Conservation (phyloP, 1,284 basidiomycete genomes). For the Coniophora puteana region DNA sequence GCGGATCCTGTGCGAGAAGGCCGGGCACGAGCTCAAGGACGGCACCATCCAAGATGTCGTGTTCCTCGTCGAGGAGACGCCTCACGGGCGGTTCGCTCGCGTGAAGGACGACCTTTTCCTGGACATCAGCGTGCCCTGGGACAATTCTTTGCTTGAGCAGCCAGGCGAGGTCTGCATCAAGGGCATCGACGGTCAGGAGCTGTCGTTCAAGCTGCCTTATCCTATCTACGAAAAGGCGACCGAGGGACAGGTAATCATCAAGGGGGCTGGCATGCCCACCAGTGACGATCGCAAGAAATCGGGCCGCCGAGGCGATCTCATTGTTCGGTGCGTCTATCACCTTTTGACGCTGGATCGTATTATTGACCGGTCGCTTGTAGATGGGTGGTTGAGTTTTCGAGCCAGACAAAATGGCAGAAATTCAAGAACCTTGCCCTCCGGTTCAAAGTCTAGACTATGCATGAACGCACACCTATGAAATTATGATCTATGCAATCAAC, state of each 20-base stretch:
- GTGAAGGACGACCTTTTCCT: slow-evolving; percentile 71
- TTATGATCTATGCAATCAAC: no score
- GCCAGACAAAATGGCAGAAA: slow-evolving; percentile 28
- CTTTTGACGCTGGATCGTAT: slow-evolving; percentile 2
- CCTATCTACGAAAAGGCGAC: slow-evolving; percentile 59
- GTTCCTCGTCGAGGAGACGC: slow-evolving; percentile 76
- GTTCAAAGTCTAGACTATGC: slow-evolving; percentile 19
- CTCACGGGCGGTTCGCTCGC: slow-evolving; percentile 67
- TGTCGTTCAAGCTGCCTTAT: slow-evolving; percentile 60
- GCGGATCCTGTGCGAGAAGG: slow-evolving; percentile 69
- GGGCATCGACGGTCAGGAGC: slow-evolving; percentile 68
- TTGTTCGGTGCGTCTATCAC: slow-evolving; percentile 56
- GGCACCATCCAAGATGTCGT: slow-evolving; percentile 74
- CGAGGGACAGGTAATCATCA: slow-evolving; percentile 57
- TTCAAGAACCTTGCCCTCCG: slow-evolving; percentile 26
- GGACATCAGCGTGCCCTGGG: slow-evolving; percentile 67
- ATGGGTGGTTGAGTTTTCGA: slow-evolving; percentile 26
- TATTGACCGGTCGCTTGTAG: slow-evolving; percentile 11
- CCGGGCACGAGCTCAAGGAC: slow-evolving; percentile 73
- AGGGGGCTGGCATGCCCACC: slow-evolving; percentile 83
- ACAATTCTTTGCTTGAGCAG: slow-evolving; percentile 52
- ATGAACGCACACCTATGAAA: no score
- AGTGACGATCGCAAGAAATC: slow-evolving; percentile 58
- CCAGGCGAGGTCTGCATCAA: slow-evolving; percentile 53
- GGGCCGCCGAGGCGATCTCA: slow-evolving; percentile 75